Evolutionary conservation across 768 basidiomycete species (phyloP).

Genomic region (Suillus discolor): DNA sequence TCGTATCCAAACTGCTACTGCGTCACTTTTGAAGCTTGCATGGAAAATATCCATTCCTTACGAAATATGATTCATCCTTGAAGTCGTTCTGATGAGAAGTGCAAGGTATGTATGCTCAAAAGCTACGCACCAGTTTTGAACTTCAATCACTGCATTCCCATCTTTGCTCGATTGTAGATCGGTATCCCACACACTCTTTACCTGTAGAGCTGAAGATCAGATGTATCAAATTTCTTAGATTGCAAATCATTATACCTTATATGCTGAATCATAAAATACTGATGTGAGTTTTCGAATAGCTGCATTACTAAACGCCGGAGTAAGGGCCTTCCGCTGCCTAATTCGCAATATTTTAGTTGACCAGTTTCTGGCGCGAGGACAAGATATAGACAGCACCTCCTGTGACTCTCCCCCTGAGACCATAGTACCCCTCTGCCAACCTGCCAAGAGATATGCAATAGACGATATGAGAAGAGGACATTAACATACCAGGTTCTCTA

Average conservation of each 20-base stretch:
- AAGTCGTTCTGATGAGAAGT: not conserved
- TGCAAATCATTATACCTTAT: conserved; percentile 24
- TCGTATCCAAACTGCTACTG: conserved; percentile 46
- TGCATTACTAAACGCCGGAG: conserved; percentile 28
- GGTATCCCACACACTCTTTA: conserved; percentile 30
- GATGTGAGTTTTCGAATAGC: conserved; percentile 24
- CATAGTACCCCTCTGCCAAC: conserved; percentile 34
- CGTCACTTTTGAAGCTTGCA: not conserved
- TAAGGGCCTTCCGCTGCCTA: conserved; percentile 30
- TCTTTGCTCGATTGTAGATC: conserved; percentile 14
- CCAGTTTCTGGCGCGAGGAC: conserved; percentile 23
- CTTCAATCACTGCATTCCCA: conserved; percentile 32
- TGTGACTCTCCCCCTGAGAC: conserved; percentile 47
- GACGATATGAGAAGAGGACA: too few relatives aligned
- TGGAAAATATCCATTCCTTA: conserved; percentile 9
- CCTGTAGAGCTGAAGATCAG: conserved; percentile 13
- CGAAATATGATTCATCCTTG: conserved; percentile 33
- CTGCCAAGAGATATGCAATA: conserved; percentile 4
- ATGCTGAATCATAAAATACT: conserved; percentile 31
- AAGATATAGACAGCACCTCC: conserved; percentile 31
- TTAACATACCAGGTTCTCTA: conserved; percentile 33
- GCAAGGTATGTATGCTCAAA: not conserved
- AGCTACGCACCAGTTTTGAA: conserved; percentile 29
- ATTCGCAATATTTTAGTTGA: not conserved
- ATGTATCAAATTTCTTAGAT: not conserved